phyloP scores from a whole-genome alignment of 495 filamentous ascomycete genomes.

The Hypomontagnella monticulosa region DNA sequence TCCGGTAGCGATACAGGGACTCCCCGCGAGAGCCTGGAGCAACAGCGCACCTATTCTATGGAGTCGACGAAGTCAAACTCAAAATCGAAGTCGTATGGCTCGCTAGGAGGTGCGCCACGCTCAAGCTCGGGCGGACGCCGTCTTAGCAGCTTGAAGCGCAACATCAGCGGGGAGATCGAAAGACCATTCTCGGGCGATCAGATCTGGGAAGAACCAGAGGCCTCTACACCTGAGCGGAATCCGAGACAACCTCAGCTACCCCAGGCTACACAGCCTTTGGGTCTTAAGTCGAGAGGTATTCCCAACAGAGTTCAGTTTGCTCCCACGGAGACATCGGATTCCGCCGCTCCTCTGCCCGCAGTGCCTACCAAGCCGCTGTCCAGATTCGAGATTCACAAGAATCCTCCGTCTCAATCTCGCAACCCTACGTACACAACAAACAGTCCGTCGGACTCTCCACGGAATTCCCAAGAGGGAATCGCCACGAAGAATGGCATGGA shows the following conservation, averaged over 20 bases:
- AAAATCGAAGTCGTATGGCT: conserved; percentile 42
- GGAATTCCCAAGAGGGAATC: conserved; percentile 43
- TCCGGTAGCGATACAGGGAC: conserved; percentile 55
- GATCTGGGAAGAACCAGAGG: conserved; percentile 87
- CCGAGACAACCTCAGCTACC: conserved; percentile 28
- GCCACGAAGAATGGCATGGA: conserved; percentile 78
- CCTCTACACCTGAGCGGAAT: conserved; percentile 43
- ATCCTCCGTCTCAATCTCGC: conserved; percentile 78
- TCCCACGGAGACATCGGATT: conserved; percentile 39
- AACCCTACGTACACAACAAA: conserved; percentile 79
- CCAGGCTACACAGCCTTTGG: conserved; percentile 46
- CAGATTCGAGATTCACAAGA: conserved; percentile 77
- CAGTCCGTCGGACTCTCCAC: conserved; percentile 50
- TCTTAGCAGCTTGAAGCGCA: conserved; percentile 62
- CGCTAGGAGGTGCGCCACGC: conserved; percentile 35
- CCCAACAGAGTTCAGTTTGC: conserved; percentile 65
- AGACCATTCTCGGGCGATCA: conserved; percentile 75
- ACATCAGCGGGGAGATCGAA: conserved; percentile 66
- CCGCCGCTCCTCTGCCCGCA: conserved; percentile 21
- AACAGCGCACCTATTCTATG: conserved; percentile 31
- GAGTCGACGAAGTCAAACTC: conserved; percentile 38
- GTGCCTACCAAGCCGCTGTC: conserved; percentile 64
- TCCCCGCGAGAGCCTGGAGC: conserved; percentile 45
- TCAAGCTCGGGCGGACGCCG: conserved; percentile 44
- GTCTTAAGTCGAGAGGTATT: conserved; percentile 66